Conservation (phyloP, 139 green algal genomes). For the Dunaliella primolecta region DNA sequence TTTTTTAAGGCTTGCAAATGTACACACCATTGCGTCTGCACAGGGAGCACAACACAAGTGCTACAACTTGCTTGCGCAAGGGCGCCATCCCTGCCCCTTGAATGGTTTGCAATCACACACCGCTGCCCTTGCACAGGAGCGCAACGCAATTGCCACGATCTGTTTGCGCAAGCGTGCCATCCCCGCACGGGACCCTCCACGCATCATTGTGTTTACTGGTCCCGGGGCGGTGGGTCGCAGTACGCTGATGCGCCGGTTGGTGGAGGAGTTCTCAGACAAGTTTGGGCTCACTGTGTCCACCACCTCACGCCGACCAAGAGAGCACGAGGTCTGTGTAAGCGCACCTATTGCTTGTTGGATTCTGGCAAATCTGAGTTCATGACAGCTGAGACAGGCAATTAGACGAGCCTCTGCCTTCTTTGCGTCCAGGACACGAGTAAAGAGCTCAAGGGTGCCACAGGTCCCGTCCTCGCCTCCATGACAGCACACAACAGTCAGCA, state of each 20-base stretch:
- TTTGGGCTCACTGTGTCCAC: slow-evolving; percentile 27
- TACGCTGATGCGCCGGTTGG: slow-evolving; percentile 44
- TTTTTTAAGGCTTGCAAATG: too few species aligned
- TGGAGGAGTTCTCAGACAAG: slow-evolving; percentile 53
- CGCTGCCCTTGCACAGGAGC: too few species aligned
- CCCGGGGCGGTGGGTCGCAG: slow-evolving; percentile 54
- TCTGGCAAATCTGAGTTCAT: not conserved
- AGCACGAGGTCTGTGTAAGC: slow-evolving; percentile 15
- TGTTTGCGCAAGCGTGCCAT: slow-evolving; percentile 43
- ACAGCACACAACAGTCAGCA: too few species aligned
- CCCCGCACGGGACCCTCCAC: slow-evolving; percentile 54
- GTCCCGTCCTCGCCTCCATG: too few species aligned
- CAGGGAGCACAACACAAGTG: too few species aligned
- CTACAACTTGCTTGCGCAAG: too few species aligned
- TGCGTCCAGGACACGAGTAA: too few species aligned
- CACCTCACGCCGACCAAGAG: slow-evolving; percentile 16
- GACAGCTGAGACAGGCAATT: not conserved
- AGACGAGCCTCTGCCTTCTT: not conserved
- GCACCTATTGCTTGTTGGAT: not conserved
- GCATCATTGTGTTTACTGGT: slow-evolving; percentile 66
- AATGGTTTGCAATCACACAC: too few species aligned
- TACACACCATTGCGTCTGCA: too few species aligned
- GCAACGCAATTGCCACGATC: slow-evolving; percentile 42
- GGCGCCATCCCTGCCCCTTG: too few species aligned
- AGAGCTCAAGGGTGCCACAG: too few species aligned